Conservation (phyloP, 1,284 basidiomycete genomes). For the Peniophora sp. region DNA sequence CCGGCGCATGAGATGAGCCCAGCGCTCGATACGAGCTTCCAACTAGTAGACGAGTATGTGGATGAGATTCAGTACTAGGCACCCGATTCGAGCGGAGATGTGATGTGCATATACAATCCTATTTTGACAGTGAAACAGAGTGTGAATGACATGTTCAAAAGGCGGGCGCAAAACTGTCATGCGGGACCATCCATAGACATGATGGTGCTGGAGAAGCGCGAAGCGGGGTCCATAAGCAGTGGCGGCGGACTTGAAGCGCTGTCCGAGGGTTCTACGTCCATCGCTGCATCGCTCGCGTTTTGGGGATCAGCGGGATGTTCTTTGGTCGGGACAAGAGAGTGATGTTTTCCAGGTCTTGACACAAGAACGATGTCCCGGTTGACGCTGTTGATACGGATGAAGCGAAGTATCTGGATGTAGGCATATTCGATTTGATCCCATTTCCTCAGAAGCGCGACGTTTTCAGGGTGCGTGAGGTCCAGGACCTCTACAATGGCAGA, state of each 20-base stretch:
- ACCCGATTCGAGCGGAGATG: conserved; percentile 2
- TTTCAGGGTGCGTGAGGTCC: conserved; percentile 70
- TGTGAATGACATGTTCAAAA: not conserved
- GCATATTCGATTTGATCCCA: conserved; percentile 76
- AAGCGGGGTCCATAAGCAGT: conserved; percentile 23
- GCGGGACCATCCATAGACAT: conserved; percentile 31
- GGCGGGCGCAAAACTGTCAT: conserved; percentile 2
- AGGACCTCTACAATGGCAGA: conserved; percentile 55
- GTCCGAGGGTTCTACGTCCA: conserved; percentile 20
- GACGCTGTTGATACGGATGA: conserved; percentile 61
- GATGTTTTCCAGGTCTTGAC: conserved; percentile 54
- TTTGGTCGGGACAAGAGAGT: conserved; percentile 20
- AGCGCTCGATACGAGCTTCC: conserved; percentile 7
- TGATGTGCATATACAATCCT: not conserved
- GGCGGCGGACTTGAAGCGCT: conserved; percentile 16
- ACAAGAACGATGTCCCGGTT: conserved; percentile 40
- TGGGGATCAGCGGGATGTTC: not conserved
- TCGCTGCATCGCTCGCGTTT: not conserved
- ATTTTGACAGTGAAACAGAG: conserved; percentile 1
- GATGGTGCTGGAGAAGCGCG: conserved; percentile 34
- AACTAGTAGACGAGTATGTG: conserved; percentile 19
- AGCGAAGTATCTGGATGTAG: conserved; percentile 69
- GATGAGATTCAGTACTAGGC: conserved; percentile 21
- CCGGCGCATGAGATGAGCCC: conserved; percentile 13
- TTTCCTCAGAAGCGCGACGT: conserved; percentile 63